Base-by-base conservation (phyloP, 768 basidiomycete genomes). In the Psilocybe sp. region DNA sequence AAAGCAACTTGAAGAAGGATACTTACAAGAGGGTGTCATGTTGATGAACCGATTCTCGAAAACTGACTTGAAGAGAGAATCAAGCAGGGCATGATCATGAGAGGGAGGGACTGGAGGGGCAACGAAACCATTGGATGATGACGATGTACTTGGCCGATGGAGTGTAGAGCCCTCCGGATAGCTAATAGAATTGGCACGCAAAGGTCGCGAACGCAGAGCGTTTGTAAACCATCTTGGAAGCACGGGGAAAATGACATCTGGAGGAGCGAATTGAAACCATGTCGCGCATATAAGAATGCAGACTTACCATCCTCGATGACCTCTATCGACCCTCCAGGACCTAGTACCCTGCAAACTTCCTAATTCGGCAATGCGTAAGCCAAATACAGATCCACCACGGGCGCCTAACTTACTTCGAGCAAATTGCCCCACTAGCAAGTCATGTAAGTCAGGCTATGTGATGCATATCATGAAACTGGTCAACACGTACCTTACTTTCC, bases 201-300 rank as follows among this genome's bases (percentile, higher is more conserved):
- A 64, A 16, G 77, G 69, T 58, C 73, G 79, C 23, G 72, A 71
- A 23, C 85, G 80, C 46, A 89, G 74, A 8, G 86, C 84, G 35
- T 76, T 72, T 1, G 89, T 89, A 58, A 89, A 91, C 87, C 87
- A 90, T 34, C 77, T 78, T 16, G 89, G 87, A 34, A 91, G 74
- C 4, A 68, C 69, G n/a, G 89, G 89, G 60, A 91, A 91, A 40
- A 88, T 68, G 23, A 87, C 76, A 61, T 91, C 89, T 91, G 46
- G 13, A 51, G 39, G 36, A 42, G 4, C 47, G 23, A 47, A 38
- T 31, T 54, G 23, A 46, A 34, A 41, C 19, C 6, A 34, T n/a
- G 31, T 13, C 44, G 15, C 9, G 20, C 8, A n/a, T 34, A 14
- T 36, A 14, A 6, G 39, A 32, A 49, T 44, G 18, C 43, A 13